Evolutionary conservation across 2,329 filamentous ascomycete genomes (phyloP), one percentile per base, ranked within the genome.

Genomic region (Atkinsonella hypoxylon): DNA sequence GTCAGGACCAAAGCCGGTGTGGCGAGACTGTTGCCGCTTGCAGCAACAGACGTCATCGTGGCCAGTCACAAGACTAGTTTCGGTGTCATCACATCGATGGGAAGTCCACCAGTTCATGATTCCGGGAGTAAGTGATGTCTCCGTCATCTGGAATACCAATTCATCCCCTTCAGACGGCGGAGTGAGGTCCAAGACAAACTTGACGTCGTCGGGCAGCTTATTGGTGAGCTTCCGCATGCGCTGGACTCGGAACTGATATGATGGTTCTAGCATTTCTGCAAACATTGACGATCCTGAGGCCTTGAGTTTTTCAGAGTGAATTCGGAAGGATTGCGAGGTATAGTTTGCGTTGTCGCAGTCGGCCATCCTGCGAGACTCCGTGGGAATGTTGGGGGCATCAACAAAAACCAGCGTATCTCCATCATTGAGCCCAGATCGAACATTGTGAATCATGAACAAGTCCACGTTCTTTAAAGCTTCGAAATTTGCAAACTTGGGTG

Each of bases 171-270:
- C 76, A 0, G 65, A 64, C 0, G 77, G 73, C 0, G 82, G 82
- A 0, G 81, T 84, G 12, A 86, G 68, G 56, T 87, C 81, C 36
- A 87, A 58, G 17, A 84, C 66, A 55, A 77, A 85, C 51, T 73
- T 72, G 58, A 84, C 65, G 0, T 71, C 74, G 2, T 63, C 56
- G 0, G 67, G 68, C 10, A 70, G 58, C 13, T 58, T 59, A 22
- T 64, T 65, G 38, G 58, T 58, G 36, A 68, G 55, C 41, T 65
- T 65, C 18, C 65, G 65, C 13, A 66, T 68, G 20, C 71, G 65
- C 38, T 59, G 62, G 15, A 66, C 58, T 5, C 67, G 67, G 22
- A 64, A 66, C 56, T 76, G 72, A 10, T 66, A 64, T 8, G 64
- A 63, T 0, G 71, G 68, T 11, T 61, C 62, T 3, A 79, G 63